Evolutionary conservation across 345 rosid genomes (phyloP).

Genomic region (Murraya koenigii): DNA sequence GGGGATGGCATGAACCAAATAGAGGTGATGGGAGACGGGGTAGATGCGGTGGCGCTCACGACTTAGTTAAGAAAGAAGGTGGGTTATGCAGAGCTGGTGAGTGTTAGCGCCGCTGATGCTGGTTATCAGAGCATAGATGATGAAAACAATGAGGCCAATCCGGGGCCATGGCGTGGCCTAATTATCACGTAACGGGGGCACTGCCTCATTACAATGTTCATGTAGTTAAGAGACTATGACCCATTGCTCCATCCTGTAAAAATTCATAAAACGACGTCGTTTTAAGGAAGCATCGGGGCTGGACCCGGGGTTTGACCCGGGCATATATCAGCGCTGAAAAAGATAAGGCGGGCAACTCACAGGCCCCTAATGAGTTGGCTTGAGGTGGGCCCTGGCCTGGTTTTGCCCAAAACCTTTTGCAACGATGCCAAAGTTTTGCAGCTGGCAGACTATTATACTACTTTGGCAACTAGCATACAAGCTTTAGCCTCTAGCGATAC

Average conservation of each 20-base stretch:
- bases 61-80: conserved; percentile 30
- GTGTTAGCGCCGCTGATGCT: background rate
- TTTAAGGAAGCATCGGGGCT: no score
- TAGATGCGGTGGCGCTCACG: conserved; percentile 33
- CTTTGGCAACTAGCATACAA: background rate
- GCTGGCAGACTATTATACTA: background rate
- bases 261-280: no score
- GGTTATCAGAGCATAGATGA: background rate
- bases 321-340: no score
- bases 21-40: conserved; percentile 45
- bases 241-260: conserved; percentile 23
- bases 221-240: background rate
- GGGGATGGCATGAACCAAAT: conserved; percentile 48
- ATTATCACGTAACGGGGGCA: background rate
- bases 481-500: no score
- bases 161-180: background rate
- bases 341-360: background rate
- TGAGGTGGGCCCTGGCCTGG: background rate
- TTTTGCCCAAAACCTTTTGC: background rate
- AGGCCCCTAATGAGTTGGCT: background rate
- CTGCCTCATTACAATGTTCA: background rate
- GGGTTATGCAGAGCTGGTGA: conserved; percentile 31
- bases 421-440: background rate
- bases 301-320: no score
- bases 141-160: background rate